phyloP scores from a whole-genome alignment of 345 rosid genomes.

The Populus ilicifolia region DNA sequence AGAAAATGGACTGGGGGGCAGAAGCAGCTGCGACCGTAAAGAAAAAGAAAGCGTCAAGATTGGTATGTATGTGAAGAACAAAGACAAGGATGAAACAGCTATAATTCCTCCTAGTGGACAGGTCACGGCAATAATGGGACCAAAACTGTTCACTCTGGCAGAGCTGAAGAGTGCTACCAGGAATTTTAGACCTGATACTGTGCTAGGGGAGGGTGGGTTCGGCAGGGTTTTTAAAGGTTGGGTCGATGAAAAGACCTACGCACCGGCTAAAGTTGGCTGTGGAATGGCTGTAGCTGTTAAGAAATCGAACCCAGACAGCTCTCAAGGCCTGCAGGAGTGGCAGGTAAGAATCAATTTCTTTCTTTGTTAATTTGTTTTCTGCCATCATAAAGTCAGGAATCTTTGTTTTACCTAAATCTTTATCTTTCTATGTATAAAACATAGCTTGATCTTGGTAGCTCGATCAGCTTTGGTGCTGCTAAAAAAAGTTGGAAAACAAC shows the following conservation, averaged over 20 bases:
- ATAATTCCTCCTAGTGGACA: slow-evolving; percentile 1
- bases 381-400: no score
- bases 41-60: background rate
- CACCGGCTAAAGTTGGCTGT: slow-evolving; percentile 54
- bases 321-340: slow-evolving; percentile 77
- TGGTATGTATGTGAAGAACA: background rate
- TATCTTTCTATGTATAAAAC: no score
- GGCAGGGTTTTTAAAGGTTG: slow-evolving; percentile 88
- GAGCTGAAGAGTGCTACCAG: slow-evolving; percentile 65
- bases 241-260: slow-evolving; percentile 51
- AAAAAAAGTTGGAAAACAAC: no score
- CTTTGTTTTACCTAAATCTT: no score
- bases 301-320: slow-evolving; percentile 70
- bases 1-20: background rate
- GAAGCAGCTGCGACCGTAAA: background rate
- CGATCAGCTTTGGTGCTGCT: no score
- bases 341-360: slow-evolving; percentile 37
- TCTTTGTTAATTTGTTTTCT: no score
- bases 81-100: background rate
- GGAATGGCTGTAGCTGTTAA: slow-evolving; percentile 88
- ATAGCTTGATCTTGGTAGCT: no score
- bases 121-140: slow-evolving; percentile 23
- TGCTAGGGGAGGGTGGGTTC: slow-evolving; percentile 89
- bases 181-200: slow-evolving; percentile 66
- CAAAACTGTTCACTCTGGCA: slow-evolving; percentile 50